Base-by-base conservation (phyloP, 176 grass and related monocot genomes). In the Eragrostis curvula region DNA sequence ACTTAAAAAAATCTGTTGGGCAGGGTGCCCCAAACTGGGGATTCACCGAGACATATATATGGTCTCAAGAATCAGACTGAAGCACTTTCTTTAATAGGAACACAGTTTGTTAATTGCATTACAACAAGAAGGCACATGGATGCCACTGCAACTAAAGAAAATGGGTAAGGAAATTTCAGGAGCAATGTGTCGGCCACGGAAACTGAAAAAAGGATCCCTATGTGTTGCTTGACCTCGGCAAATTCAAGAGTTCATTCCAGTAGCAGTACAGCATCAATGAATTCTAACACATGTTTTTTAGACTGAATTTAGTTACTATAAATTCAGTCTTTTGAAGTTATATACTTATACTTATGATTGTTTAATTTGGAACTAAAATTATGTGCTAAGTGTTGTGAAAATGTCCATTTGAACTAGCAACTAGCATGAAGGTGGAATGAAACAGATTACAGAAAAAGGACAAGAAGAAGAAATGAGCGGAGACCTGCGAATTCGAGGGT, bases 401-500 rank as follows among this genome's bases (percentile, higher is more conserved):
- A 36, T 36, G 32, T 36, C 3, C 32, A 36, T 36, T 36, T 36
- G 3, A 36, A 60, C 23, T 27, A 27, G 2, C n/a, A 6, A 51
- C 28, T 68, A 75, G 25, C 76, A 79, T 10, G 62, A 47, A 20
- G 70, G 48, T 47, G 7, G 36, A 17, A 45, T 6, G 8, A 67
- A 79, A 1, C 17, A 85, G 49, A 52, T 67, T 61, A 5, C 5
- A 62, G 51, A 59, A 82, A 44, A 32, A 55, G 5, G 0, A 62
- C 18, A 40, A 27, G 23, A 84, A 59, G 12, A 32, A 18, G 64
- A 32, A 16, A 61, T 8, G 42, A 75, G 28, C 40, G 59, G 46
- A 53, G 18, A 98, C 90, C 96, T 87, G 96, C 96, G 18, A 95
- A 95, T 71, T 91, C 91, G 43, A 98, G 90, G 5, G 90, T 89